Evolutionary conservation across 805 yeast genomes (phyloP).

Genomic region (Brettanomyces anomalus): DNA sequence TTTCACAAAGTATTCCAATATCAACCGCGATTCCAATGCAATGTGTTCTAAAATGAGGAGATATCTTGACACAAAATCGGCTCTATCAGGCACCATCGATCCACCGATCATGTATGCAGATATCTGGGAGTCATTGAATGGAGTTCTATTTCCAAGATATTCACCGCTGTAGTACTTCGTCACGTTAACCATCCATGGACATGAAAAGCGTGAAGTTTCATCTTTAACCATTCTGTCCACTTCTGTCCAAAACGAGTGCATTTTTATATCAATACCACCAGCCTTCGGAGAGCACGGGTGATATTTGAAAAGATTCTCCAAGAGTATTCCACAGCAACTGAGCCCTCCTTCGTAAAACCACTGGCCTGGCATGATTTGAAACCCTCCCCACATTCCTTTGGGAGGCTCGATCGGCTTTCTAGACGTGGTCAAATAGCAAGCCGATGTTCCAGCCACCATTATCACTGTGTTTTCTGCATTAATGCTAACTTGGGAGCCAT

Average conservation of each 20-base stretch:
- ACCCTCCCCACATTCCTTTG: slow-evolving; percentile 58
- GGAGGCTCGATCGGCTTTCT: slow-evolving; percentile 6
- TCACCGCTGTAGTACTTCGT: slow-evolving; percentile 45
- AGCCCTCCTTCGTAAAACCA: slow-evolving; percentile 46
- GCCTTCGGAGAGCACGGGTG: slow-evolving; percentile 21
- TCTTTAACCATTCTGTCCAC: slow-evolving; percentile 1
- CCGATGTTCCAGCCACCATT: slow-evolving; percentile 56
- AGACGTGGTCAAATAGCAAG: slow-evolving; percentile 38
- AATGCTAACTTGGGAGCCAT: neutral
- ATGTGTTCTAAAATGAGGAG: slow-evolving; percentile 40
- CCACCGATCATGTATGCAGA: slow-evolving; percentile 44
- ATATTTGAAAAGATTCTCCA: slow-evolving; percentile 37
- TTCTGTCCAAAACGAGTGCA: neutral
- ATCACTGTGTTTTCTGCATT: slow-evolving; percentile 23
- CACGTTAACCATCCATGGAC: slow-evolving; percentile 9
- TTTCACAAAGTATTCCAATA: slow-evolving; percentile 24
- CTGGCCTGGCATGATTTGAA: slow-evolving; percentile 24
- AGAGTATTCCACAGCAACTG: slow-evolving; percentile 48
- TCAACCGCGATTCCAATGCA: slow-evolving; percentile 39
- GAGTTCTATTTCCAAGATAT: slow-evolving; percentile 50
- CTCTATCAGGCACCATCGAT: slow-evolving; percentile 25
- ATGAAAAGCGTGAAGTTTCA: slow-evolving; percentile 7
- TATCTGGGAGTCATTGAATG: slow-evolving; percentile 40
- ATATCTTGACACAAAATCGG: slow-evolving; percentile 33
- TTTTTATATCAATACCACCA: slow-evolving; percentile 4